phyloP scores from a whole-genome alignment of 2,329 filamentous ascomycete species.

The Dothistroma pini region DNA sequence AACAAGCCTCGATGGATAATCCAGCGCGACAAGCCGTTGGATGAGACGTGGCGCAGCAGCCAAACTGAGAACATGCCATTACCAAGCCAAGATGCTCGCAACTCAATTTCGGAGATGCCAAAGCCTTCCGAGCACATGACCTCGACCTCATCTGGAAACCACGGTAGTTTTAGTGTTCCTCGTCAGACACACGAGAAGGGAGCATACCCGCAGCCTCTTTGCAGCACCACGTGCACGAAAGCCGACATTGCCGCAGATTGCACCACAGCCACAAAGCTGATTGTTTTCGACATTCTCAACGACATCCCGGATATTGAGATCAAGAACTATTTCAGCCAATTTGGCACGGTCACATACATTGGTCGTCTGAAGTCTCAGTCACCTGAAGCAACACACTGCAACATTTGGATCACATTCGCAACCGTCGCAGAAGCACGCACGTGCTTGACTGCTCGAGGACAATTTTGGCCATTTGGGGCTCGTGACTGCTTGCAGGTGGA shows the following conservation, averaged over 20 bases:
- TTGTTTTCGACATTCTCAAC: conserved; percentile 15
- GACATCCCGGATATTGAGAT: conserved; percentile 4
- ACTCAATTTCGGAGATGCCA: not conserved
- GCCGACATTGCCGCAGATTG: conserved; percentile 17
- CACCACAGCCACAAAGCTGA: conserved; percentile 17
- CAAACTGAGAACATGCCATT: not conserved
- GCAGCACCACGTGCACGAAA: conserved; percentile 11
- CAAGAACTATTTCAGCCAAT: conserved; percentile 12
- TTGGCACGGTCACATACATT: conserved; percentile 10
- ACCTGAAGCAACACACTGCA: not conserved
- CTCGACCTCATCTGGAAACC: not conserved
- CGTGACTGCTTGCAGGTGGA: not conserved
- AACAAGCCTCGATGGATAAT: not conserved
- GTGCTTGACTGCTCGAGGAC: not conserved
- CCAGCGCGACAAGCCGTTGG: not conserved
- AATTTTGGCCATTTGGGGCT: not conserved
- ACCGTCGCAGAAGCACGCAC: not conserved
- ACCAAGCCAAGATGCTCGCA: conserved; percentile 1
- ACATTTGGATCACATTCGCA: not conserved
- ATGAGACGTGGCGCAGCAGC: not conserved
- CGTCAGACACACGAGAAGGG: not conserved
- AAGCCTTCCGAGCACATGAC: not conserved
- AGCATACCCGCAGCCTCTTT: not conserved
- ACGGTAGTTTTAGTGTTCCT: too few relatives aligned
- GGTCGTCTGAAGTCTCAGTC: not conserved